Base-by-base conservation (phyloP, 805 yeast species). In the Suhomyces sp. region DNA sequence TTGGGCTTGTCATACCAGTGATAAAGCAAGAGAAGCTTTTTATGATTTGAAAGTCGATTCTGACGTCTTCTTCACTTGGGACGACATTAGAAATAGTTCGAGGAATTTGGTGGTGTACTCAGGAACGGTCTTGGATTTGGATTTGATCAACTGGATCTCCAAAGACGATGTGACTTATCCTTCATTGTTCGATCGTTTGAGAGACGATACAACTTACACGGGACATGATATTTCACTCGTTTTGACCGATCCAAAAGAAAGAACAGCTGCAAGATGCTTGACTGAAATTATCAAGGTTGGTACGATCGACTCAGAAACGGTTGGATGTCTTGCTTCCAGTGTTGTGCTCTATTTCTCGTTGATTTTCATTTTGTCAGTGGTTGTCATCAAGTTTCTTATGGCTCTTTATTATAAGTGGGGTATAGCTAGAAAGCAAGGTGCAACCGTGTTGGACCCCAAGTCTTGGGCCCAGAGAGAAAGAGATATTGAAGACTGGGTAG, bases 391-490 rank as follows among this genome's bases (percentile, higher is more conserved):
- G 70, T 94, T 94, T 61, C 51, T 87, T 12, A 76, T 93, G 66
- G 97, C 99, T 0, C 85, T 93, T 64, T 89, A 91, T 66, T 94
- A 86, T 77, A 84, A 87, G 60, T 93, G 97, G 96, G 69, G 83
- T 52, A 71, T 93, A 17, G 79, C 75, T 46, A 56, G 83, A 43
- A 77, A 70, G 33, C 97, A 91, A 71, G 98, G 98, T 55, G 94
- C 94, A 2, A 80, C 79, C 54, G 72, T 72, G 24, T 73, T 85
- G 46, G 81, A 83, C 53, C 76, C 79, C 55, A 83, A 81, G 61
- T 77, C 81, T 41, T 79, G 86, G 85, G 77, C 75, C 20, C 77
- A 79, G 54, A 83, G 92, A 60, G 82, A 82, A 45, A 79, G 83
- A 46, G 81, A 80, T 53, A 83, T 89, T 56, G 97, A 93, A 60